Evolutionary conservation across 495 filamentous ascomycete genomes (phyloP), one percentile per base, ranked within the genome.

Genomic region (Tirmania nivea): DNA sequence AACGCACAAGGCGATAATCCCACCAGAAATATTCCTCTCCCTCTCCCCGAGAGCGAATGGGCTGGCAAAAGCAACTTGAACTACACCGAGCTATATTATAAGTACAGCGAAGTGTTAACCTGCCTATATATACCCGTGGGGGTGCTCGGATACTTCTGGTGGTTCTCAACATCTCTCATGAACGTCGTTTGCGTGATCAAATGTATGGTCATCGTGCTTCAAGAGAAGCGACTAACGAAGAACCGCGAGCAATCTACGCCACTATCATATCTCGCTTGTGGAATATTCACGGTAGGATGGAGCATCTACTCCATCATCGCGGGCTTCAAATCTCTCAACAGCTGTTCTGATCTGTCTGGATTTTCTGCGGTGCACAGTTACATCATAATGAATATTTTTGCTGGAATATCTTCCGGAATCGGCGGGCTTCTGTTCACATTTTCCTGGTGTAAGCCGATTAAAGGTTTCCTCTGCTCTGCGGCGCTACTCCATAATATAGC

Each of bases 41-140:
- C n/a, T n/a, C n/a, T n/a, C n/a, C 50, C 50, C 14, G 10, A 34
- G 17, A 20, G 35, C 16, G 10, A 21, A 52, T 52, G 50, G 50
- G 31, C 17, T 35, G 50, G 50, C 11, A 52, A 52, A 52, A 52
- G 17, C 17, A 21, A 52, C 10, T 31, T 52, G 17, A 35, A 52
- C 25, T 52, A 52, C 31, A 34, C 16, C 17, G 50, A 7, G 8
- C 50, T 52, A 8, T 31, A 52, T 31, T 7, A 52, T 21, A 10
- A 52, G 8, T 52, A 31, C 17, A 31, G 10, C 50, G 16, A 21
- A 16, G 25, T 52, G 14, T 34, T 52, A 7, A 34, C 35, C 10
- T 52, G 50, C 17, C 50, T 52, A 10, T 52, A 20, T 35, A 35
- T 52, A 12, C 50, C 50, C 12, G 50, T 52, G 14, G 50, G 50